phyloP scores from a whole-genome alignment of 2,329 filamentous ascomycete species.

The Cytospora leucostoma region DNA sequence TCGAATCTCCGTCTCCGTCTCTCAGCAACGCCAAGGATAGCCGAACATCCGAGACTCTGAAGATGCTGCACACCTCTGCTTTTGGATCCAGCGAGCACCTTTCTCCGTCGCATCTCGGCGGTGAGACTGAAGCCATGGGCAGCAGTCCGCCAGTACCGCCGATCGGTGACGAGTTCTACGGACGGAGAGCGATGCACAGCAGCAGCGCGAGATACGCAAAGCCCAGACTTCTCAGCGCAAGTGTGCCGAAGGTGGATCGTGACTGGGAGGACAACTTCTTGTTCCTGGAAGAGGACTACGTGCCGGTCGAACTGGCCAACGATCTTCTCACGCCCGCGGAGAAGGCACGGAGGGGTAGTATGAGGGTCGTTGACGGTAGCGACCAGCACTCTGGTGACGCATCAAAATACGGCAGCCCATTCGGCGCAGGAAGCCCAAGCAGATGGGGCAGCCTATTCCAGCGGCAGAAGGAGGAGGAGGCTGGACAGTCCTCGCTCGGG shows the following conservation, averaged over 20 bases:
- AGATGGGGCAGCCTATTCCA: constrained; percentile 64
- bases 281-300: constrained; percentile 81
- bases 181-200: constrained; percentile 72
- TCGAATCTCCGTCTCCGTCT: constrained; percentile 82
- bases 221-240: constrained; percentile 68
- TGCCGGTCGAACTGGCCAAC: constrained; percentile 69
- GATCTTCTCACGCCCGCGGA: constrained; percentile 68
- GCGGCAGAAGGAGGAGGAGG: constrained; percentile 60
- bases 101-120: constrained; percentile 31
- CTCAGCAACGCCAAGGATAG: constrained; percentile 63
- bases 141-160: constrained; percentile 56
- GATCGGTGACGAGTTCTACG: constrained; percentile 60
- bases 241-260: constrained; percentile 64
- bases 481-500: constrained; percentile 35
- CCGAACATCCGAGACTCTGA: constrained; percentile 64
- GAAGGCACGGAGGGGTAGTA: constrained; percentile 64
- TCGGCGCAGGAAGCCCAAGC: constrained; percentile 57
- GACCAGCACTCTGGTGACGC: constrained; percentile 45
- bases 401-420: constrained; percentile 63
- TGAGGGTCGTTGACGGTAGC: constrained; percentile 49
- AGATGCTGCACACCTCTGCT: constrained; percentile 65
- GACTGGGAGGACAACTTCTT: constrained; percentile 71
- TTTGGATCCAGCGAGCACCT: constrained; percentile 66
- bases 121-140: constrained; percentile 43
- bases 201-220: constrained; percentile 59